These are phyloP conservation scores for Chamaecrista fasciculata DNA, from an alignment of 306 rosid species.

Conservation along the genomic window DNA sequence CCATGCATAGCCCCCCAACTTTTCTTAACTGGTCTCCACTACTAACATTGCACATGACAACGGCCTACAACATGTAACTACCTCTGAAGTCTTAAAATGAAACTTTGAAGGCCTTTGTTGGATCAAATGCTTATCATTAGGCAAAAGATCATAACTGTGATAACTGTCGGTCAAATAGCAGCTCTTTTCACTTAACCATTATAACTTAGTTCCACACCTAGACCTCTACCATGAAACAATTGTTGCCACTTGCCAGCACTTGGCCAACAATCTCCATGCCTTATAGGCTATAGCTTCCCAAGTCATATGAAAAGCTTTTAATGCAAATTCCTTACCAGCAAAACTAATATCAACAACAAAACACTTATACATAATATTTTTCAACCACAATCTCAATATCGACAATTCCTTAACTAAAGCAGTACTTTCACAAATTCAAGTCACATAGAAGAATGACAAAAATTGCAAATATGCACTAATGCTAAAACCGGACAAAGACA, in stretches of 20 bases:
- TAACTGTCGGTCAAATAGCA: too few species aligned
- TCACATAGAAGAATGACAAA: background rate
- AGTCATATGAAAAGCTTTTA: background rate
- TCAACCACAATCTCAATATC: background rate
- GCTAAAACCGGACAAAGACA: background rate
- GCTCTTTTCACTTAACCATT: too few species aligned
- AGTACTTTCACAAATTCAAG: background rate
- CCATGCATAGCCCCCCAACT: too few species aligned
- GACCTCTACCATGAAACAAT: too few species aligned
- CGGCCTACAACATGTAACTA: background rate
- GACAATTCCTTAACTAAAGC: background rate
- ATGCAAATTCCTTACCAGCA: too few species aligned
- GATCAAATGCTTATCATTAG: too few species aligned
- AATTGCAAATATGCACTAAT: background rate
- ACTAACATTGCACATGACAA: background rate
- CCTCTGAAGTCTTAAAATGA: background rate
- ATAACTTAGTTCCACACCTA: too few species aligned
- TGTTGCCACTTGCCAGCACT: too few species aligned
- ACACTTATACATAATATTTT: background rate
- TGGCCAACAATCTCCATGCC: background rate
- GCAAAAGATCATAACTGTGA: too few species aligned
- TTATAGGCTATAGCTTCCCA: background rate
- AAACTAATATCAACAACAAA: background rate
- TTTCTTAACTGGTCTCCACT: too few species aligned
- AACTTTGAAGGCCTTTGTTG: background rate